Evolutionary conservation across 139 green algal species (phyloP).

Genomic region (Chlamydomonas applanata): DNA sequence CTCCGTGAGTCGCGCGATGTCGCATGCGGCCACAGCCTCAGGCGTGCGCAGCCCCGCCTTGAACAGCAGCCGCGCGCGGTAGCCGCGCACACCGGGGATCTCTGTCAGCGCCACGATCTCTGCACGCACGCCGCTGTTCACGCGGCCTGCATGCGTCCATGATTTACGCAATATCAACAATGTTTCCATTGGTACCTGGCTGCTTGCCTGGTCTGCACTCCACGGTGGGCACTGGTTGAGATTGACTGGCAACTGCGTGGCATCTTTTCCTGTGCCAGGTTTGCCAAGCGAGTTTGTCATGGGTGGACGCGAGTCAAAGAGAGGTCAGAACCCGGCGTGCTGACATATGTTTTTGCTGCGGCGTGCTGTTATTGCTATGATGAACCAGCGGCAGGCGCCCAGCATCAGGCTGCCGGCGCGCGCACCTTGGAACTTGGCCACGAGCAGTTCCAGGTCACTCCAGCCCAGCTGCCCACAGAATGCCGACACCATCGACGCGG

Average conservation of each 20-base stretch:
- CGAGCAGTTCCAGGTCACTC: constrained; percentile 68
- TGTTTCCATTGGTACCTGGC: too few relatives aligned
- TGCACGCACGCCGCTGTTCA: constrained; percentile 58
- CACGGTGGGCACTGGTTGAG: neutral
- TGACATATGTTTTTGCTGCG: neutral
- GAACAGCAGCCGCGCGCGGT: constrained; percentile 74
- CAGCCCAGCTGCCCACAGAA: constrained; percentile 84
- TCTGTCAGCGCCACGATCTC: constrained; percentile 82
- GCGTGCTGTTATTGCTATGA: neutral
- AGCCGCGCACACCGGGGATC: constrained; percentile 57
- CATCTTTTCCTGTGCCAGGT: too few relatives aligned
- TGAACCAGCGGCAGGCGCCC: neutral
- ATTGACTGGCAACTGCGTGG: neutral
- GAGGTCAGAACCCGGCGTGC: too few relatives aligned
- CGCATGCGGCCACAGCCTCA: constrained; percentile 57
- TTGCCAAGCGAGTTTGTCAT: too few relatives aligned
- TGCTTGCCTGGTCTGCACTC: too few relatives aligned
- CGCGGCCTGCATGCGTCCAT: constrained; percentile 31
- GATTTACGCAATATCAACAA: too few relatives aligned
- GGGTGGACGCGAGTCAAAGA: too few relatives aligned
- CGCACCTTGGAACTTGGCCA: constrained; percentile 72
- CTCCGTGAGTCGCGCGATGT: neutral
- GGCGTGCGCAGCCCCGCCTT: constrained; percentile 71
- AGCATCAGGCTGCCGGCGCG: too few relatives aligned
- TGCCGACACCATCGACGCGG: constrained; percentile 66